phyloP scores from a whole-genome alignment of 805 yeast species.

The Schwanniomyces occidentalis region DNA sequence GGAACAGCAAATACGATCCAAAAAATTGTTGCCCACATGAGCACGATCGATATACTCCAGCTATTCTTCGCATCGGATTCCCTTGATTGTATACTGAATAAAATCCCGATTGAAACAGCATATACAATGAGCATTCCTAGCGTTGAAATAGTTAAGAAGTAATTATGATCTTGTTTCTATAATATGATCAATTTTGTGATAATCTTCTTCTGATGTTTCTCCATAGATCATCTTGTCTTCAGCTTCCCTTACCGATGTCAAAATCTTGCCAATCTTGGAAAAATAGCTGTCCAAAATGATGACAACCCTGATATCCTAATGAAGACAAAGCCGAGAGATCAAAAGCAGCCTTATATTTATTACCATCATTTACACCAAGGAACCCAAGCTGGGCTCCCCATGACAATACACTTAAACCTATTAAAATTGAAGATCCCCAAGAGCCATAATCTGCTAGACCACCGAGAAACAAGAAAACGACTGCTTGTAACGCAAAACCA shows the following conservation, averaged over 20 bases:
- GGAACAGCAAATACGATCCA: slow-evolving; percentile 8
- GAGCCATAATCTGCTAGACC: slow-evolving; percentile 3
- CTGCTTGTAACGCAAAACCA: slow-evolving; percentile 3
- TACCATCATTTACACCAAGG: background rate
- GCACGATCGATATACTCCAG: slow-evolving; percentile 6
- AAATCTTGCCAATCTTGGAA: slow-evolving; percentile 4
- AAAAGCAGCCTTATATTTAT: slow-evolving; percentile 3
- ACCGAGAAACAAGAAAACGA: slow-evolving; percentile 2
- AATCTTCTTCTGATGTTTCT: slow-evolving; percentile 5
- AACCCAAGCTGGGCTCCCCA: slow-evolving; percentile 4
- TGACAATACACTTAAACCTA: slow-evolving; percentile 1
- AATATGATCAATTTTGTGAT: slow-evolving; percentile 5
- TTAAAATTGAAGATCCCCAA: slow-evolving; percentile 2
- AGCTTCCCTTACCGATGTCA: slow-evolving; percentile 1
- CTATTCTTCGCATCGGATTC: slow-evolving; percentile 2
- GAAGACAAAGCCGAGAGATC: slow-evolving; percentile 3
- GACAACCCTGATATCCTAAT: slow-evolving; percentile 5
- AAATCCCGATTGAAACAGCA: slow-evolving; percentile 5
- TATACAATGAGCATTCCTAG: slow-evolving; percentile 7
- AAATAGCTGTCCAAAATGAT: slow-evolving; percentile 4
- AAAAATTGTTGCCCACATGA: slow-evolving; percentile 5
- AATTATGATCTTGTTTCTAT: slow-evolving; percentile 8
- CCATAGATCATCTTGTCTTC: slow-evolving; percentile 5
- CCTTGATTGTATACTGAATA: slow-evolving; percentile 3
- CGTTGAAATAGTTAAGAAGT: slow-evolving; percentile 5